Evolutionary conservation across 1,284 basidiomycete species (phyloP).

Genomic region (Rugosomyces carneus): DNA sequence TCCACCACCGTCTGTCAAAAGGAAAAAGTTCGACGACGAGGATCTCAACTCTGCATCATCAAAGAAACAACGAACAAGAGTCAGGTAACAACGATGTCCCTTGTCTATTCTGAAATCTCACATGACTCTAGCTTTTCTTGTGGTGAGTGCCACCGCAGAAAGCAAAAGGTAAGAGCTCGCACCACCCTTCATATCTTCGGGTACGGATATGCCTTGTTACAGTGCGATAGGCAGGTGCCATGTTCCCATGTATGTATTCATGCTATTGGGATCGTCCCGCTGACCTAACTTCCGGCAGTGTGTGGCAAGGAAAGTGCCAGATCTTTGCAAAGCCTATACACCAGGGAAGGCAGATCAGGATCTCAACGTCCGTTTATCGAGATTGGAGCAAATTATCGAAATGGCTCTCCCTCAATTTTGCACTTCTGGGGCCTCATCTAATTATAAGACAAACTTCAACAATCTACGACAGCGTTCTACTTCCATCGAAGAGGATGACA

Average conservation of each 20-base stretch:
- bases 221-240: slow-evolving; percentile 78
- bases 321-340: slow-evolving; percentile 79
- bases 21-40: slow-evolving; percentile 63
- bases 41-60: slow-evolving; percentile 34
- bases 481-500: slow-evolving; percentile 57
- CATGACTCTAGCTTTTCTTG: slow-evolving; percentile 63
- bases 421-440: slow-evolving; percentile 28
- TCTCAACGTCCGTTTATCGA: slow-evolving; percentile 59
- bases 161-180: slow-evolving; percentile 58
- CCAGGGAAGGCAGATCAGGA: slow-evolving; percentile 81
- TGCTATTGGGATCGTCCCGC: slow-evolving; percentile 8
- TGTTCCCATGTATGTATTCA: slow-evolving; percentile 64
- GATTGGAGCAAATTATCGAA: slow-evolving; percentile 76
- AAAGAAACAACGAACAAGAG: slow-evolving; percentile 71
- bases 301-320: slow-evolving; percentile 74
- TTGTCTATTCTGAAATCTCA: slow-evolving; percentile 10
- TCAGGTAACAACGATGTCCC: slow-evolving; percentile 46
- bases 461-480: slow-evolving; percentile 35
- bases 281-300: slow-evolving; percentile 41
- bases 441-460: slow-evolving; percentile 24
- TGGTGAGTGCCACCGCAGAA: slow-evolving; percentile 77
- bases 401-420: slow-evolving; percentile 69
- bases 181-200: slow-evolving; percentile 6
- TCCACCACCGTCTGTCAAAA: slow-evolving; percentile 33
- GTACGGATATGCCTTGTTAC: slow-evolving; percentile 19